Conservation (phyloP, 1,139 yeast genomes). For the Blastobotrys serpentis region DNA sequence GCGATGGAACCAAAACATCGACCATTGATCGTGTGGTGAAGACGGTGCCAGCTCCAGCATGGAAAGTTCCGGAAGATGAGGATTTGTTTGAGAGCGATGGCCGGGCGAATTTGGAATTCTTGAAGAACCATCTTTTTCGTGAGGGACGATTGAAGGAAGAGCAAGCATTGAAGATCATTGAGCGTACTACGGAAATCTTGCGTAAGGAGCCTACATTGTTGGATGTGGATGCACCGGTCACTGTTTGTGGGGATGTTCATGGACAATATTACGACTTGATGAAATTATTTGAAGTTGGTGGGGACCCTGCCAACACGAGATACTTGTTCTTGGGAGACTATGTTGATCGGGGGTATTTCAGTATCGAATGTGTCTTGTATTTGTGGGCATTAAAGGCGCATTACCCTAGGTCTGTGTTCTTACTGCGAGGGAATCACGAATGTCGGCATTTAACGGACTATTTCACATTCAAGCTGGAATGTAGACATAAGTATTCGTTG, state of each 20-base stretch:
- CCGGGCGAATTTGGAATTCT: slow-evolving; percentile 65
- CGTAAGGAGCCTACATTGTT: slow-evolving; percentile 74
- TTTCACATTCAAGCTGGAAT: slow-evolving; percentile 89
- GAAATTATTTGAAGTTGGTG: slow-evolving; percentile 93
- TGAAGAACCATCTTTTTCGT: slow-evolving; percentile 68
- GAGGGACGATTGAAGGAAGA: slow-evolving; percentile 78
- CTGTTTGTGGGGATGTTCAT: slow-evolving; percentile 95
- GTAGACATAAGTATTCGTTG: slow-evolving; percentile 76
- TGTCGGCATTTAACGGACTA: slow-evolving; percentile 91
- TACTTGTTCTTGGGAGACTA: slow-evolving; percentile 92
- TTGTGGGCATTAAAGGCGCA: slow-evolving; percentile 78
- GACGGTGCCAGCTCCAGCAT: slow-evolving; percentile 68
- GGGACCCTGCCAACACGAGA: slow-evolving; percentile 73
- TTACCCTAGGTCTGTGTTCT: slow-evolving; percentile 73
- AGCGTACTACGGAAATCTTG: slow-evolving; percentile 67
- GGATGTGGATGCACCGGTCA: slow-evolving; percentile 86
- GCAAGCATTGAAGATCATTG: slow-evolving; percentile 70
- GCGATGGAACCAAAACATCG: slow-evolving; percentile 63
- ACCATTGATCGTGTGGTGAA: slow-evolving; percentile 70
- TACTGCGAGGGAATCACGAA: slow-evolving; percentile 94
- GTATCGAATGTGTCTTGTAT: slow-evolving; percentile 82
- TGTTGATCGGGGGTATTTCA: slow-evolving; percentile 92
- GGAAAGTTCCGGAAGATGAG: slow-evolving; percentile 60
- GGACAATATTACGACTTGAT: slow-evolving; percentile 92
- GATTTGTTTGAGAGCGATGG: slow-evolving; percentile 64